These are phyloP conservation scores for Cercophora sp. DNA, from an alignment of 495 filamentous ascomycete genomes.

Conservation along the genomic window DNA sequence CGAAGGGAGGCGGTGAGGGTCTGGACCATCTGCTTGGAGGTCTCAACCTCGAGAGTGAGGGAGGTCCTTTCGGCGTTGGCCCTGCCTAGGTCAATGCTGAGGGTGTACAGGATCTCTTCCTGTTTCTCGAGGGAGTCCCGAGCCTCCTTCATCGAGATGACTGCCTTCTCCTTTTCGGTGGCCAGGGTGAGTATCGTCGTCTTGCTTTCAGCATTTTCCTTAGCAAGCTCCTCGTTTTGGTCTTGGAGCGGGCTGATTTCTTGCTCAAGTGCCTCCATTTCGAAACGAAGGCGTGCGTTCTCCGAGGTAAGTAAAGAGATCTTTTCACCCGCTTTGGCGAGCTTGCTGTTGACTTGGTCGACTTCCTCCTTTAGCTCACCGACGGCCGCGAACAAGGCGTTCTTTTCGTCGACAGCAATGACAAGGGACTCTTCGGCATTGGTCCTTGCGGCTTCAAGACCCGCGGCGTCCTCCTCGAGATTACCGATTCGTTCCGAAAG, in stretches of 20 bases:
- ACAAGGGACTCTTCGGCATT: not conserved
- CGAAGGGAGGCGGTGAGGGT: not conserved
- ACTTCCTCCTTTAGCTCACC: not conserved
- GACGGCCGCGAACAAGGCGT: not conserved
- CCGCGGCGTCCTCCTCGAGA: not conserved
- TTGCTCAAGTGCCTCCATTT: slow-evolving; percentile 3
- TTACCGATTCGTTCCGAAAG: not conserved
- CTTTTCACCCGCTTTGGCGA: not conserved
- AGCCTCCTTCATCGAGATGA: not conserved
- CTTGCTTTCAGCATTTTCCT: not conserved
- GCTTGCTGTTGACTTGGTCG: not conserved
- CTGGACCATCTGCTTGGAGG: not conserved
- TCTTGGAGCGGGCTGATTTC: not conserved
- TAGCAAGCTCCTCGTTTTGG: slow-evolving; percentile 1
- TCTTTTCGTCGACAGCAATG: not conserved
- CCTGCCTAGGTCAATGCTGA: slow-evolving; percentile 1
- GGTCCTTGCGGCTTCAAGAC: not conserved
- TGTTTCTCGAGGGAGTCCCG: not conserved
- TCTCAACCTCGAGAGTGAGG: not conserved
- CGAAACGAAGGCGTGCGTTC: not conserved
- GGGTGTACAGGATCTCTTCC: not conserved
- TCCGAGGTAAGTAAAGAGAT: not conserved
- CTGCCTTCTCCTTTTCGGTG: not conserved
- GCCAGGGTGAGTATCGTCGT: not conserved
- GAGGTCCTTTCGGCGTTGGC: not conserved